Conservation (phyloP, 805 yeast species). For the Candida wancherniae region DNA sequence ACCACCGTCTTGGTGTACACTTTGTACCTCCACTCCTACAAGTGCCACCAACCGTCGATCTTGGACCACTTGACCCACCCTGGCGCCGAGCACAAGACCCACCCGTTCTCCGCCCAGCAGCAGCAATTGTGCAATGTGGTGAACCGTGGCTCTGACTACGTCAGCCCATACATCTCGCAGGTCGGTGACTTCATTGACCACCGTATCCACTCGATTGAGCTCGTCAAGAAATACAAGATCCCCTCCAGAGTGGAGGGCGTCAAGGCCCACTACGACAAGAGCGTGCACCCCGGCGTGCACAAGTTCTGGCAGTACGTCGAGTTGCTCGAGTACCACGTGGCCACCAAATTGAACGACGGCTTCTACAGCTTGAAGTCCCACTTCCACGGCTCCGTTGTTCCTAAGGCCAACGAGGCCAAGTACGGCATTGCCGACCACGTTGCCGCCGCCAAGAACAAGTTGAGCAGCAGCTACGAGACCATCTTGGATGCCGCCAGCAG, state of each 20-base stretch:
- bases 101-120: slow-evolving; percentile 37
- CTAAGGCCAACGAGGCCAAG: slow-evolving; percentile 12
- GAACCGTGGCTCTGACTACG: slow-evolving; percentile 23
- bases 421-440: slow-evolving; percentile 6
- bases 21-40: slow-evolving; percentile 35
- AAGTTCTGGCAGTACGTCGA: slow-evolving; percentile 32
- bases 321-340: slow-evolving; percentile 28
- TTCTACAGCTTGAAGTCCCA: slow-evolving; percentile 13
- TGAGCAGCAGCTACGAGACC: slow-evolving; percentile 2
- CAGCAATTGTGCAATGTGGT: slow-evolving; percentile 31
- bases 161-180: slow-evolving; percentile 28
- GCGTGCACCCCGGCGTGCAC: slow-evolving; percentile 29
- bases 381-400: slow-evolving; percentile 20
- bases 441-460: slow-evolving; percentile 5
- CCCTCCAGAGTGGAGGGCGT: slow-evolving; percentile 22
- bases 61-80: slow-evolving; percentile 22
- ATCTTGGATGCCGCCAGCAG: slow-evolving; percentile 6
- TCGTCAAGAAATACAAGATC: slow-evolving; percentile 30
- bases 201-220: slow-evolving; percentile 34
- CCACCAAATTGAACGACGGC: slow-evolving; percentile 22
- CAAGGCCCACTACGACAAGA: slow-evolving; percentile 19
- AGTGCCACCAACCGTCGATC: slow-evolving; percentile 31
- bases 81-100: slow-evolving; percentile 25
- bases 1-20: slow-evolving; percentile 28
- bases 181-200: slow-evolving; percentile 29